phyloP scores from a whole-genome alignment of 805 yeast genomes.

The Hanseniaspora valbyensis region DNA sequence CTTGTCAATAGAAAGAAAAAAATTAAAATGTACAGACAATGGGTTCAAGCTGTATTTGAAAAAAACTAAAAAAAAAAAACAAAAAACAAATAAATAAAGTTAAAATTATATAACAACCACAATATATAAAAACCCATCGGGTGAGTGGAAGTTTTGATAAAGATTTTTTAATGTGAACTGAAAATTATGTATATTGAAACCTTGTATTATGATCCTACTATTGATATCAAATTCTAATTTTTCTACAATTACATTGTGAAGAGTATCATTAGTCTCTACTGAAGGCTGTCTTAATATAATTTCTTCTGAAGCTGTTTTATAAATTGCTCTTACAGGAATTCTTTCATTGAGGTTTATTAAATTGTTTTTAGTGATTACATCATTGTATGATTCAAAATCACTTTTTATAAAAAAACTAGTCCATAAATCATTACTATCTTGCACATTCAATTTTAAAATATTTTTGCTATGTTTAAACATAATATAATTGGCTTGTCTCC shows the following conservation, averaged over 20 bases:
- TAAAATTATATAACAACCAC: not conserved
- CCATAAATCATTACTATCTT: constrained; percentile 51
- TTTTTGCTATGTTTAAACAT: constrained; percentile 67
- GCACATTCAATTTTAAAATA: constrained; percentile 64
- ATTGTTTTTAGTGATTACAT: constrained; percentile 5
- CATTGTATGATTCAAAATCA: constrained; percentile 21
- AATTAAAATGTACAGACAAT: constrained; percentile 89
- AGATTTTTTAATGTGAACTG: constrained; percentile 37
- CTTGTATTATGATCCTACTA: constrained; percentile 40
- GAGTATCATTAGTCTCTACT: constrained; percentile 14
- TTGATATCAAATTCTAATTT: not conserved
- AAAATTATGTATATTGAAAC: constrained; percentile 38
- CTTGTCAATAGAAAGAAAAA: constrained; percentile 85
- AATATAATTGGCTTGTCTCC: constrained; percentile 73
- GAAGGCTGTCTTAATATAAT: constrained; percentile 19
- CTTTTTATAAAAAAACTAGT: constrained; percentile 32
- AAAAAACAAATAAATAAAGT: not conserved
- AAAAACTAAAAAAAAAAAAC: constrained; percentile 24
- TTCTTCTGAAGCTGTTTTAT: constrained; percentile 19
- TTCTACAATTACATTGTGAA: constrained; percentile 20
- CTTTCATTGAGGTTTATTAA: constrained; percentile 16
- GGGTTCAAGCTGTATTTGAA: constrained; percentile 88
- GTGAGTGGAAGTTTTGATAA: constrained; percentile 35
- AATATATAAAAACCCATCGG: constrained; percentile 57
- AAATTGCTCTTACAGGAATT: constrained; percentile 16